Percentiles rank a stretch among this genome's conserved stretches.
Evolutionary conservation across 306 rosid species (phyloP).

Genomic region (Urtica urens): DNA sequence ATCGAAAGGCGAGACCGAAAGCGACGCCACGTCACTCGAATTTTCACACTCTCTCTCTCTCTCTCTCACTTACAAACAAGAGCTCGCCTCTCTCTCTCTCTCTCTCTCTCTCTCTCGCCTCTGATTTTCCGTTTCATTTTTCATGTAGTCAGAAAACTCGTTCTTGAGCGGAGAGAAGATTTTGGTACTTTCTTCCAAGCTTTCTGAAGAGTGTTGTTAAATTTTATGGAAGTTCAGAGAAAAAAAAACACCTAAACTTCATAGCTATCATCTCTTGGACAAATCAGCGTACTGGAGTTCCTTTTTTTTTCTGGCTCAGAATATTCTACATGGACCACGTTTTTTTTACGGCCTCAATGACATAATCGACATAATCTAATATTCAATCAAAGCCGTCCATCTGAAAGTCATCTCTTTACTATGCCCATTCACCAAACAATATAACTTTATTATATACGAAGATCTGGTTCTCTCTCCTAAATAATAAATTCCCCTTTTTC

Average conservation of each 20-base stretch:
- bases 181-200: no score
- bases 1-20: conserved; percentile 14
- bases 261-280: no score
- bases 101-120: background rate
- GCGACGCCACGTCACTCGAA: conserved; percentile 9
- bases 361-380: no score
- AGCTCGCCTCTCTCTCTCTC: background rate
- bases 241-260: background rate
- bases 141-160: background rate
- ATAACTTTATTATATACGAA: background rate
- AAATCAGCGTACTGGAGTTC: no score
- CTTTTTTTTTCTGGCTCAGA: no score
- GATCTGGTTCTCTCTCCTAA: background rate
- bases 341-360: no score
- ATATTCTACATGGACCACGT: no score
- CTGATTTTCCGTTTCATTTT: background rate
- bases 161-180: background rate
- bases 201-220: no score
- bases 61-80: background rate
- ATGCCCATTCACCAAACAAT: no score
- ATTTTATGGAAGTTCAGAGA: background rate
- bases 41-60: conserved; percentile 1
- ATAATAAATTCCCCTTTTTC: no score
- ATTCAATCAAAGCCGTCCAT: no score
- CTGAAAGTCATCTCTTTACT: no score